Evolutionary conservation across 495 filamentous ascomycete genomes (phyloP).

Genomic region (Penicillium nucicola): DNA sequence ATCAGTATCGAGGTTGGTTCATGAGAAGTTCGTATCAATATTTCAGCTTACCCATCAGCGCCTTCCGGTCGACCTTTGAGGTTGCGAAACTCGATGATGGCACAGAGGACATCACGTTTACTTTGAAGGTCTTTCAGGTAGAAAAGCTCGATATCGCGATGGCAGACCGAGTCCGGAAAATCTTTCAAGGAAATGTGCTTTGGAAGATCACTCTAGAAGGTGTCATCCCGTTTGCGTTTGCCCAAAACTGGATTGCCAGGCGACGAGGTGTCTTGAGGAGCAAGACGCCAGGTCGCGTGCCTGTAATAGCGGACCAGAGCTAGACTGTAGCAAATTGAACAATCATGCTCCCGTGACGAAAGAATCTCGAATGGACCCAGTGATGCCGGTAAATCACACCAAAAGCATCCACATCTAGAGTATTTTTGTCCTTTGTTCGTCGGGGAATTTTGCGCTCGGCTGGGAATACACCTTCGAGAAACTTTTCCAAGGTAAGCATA

Average conservation of each 20-base stretch:
- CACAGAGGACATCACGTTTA: constrained; percentile 26
- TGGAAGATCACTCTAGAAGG: constrained; percentile 28
- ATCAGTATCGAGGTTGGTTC: constrained; percentile 5
- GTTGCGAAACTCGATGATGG: constrained; percentile 27
- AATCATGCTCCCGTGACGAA: constrained; percentile 28
- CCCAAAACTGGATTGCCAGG: constrained; percentile 9
- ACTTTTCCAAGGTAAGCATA: constrained; percentile 8
- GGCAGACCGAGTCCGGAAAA: constrained; percentile 28
- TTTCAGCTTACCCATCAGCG: constrained; percentile 19
- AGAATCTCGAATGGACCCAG: constrained; percentile 27
- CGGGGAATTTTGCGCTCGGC: constrained; percentile 3
- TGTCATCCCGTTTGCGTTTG: constrained; percentile 15
- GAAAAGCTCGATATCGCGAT: constrained; percentile 30
- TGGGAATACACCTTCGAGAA: constrained; percentile 3
- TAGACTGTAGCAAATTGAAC: constrained; percentile 25
- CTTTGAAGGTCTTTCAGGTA: constrained; percentile 22
- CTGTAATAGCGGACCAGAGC: constrained; percentile 32
- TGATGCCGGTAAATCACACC: constrained; percentile 22
- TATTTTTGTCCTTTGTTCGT: constrained; percentile 20
- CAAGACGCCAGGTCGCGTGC: constrained; percentile 22
- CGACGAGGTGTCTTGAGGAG: constrained; percentile 21
- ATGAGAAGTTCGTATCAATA: neutral
- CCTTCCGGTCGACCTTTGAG: constrained; percentile 27
- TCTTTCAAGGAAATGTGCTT: constrained; percentile 18
- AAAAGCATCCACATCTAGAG: constrained; percentile 24